A percentile compares a stretch with the other conserved stretches of the same genome.
Evolutionary conservation across 768 basidiomycete species (phyloP).

Genomic region (Lactarius psammicola): DNA sequence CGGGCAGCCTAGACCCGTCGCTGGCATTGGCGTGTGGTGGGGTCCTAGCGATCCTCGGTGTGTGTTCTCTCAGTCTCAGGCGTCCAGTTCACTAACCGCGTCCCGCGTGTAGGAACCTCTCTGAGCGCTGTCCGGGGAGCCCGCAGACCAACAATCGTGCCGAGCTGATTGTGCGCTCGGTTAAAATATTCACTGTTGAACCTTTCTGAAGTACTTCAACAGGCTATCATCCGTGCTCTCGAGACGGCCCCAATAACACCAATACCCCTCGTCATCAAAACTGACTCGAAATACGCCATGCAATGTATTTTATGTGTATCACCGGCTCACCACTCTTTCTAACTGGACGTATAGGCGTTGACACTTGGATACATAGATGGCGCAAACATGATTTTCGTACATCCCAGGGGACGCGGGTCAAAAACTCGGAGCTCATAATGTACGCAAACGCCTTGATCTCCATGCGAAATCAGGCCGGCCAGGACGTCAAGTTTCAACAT

Average conservation of each 20-base stretch:
- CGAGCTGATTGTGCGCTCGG: slow-evolving; percentile 69
- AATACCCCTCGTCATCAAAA: slow-evolving; percentile 67
- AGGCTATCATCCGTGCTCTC: slow-evolving; percentile 84
- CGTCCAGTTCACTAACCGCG: slow-evolving; percentile 1
- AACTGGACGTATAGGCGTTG: slow-evolving; percentile 53
- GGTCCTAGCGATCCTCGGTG: slow-evolving; percentile 63
- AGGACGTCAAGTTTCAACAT: slow-evolving; percentile 59
- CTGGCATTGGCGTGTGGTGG: slow-evolving; percentile 93
- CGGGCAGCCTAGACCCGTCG: slow-evolving; percentile 61
- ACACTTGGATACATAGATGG: slow-evolving; percentile 72
- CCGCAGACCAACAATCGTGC: slow-evolving; percentile 85
- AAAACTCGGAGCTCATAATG: slow-evolving; percentile 68
- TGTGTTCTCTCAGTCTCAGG: slow-evolving; percentile 21
- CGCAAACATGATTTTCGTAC: slow-evolving; percentile 48
- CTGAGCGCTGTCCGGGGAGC: slow-evolving; percentile 75
- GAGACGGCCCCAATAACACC: slow-evolving; percentile 63
- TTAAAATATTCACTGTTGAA: neutral
- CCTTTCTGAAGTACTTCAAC: neutral
- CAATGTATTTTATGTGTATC: slow-evolving; percentile 49
- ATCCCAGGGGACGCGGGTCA: slow-evolving; percentile 54
- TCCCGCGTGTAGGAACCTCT: slow-evolving; percentile 59
- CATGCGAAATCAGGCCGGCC: slow-evolving; percentile 48
- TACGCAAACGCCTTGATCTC: slow-evolving; percentile 66
- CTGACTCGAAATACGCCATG: slow-evolving; percentile 85
- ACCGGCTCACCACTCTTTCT: slow-evolving; percentile 8